phyloP scores from a whole-genome alignment of 2,329 filamentous ascomycete genomes.

The Sarocladium strictum region DNA sequence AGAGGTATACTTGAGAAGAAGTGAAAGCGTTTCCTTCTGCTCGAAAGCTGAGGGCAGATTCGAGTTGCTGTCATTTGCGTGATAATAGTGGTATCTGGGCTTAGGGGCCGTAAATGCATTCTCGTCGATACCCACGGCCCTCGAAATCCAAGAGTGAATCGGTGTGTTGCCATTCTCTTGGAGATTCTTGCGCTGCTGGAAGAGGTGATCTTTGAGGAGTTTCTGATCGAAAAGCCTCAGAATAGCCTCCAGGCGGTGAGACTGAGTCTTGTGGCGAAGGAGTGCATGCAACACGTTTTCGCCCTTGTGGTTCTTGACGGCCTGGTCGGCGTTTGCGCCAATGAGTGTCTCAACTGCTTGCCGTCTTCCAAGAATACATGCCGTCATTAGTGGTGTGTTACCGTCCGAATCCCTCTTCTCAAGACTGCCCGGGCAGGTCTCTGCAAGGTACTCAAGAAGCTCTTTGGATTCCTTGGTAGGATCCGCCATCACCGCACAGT shows the following conservation, averaged over 20 bases:
- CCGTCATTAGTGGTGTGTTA: constrained; percentile 63
- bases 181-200: constrained; percentile 50
- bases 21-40: constrained; percentile 32
- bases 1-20: constrained; percentile 50
- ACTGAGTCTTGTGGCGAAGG: neutral
- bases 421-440: constrained; percentile 54
- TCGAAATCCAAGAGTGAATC: constrained; percentile 52
- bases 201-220: constrained; percentile 47
- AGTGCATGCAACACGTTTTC: constrained; percentile 62
- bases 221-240: constrained; percentile 52
- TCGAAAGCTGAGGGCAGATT: constrained; percentile 10
- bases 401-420: constrained; percentile 54
- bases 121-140: constrained; percentile 17
- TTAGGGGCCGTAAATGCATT: neutral
- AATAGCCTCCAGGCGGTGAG: constrained; percentile 35
- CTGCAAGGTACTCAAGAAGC: constrained; percentile 61
- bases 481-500: constrained; percentile 53
- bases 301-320: constrained; percentile 51
- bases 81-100: constrained; percentile 11
- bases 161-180: constrained; percentile 53
- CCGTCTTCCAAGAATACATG: constrained; percentile 50
- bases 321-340: constrained; percentile 63
- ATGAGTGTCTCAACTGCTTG: constrained; percentile 57
- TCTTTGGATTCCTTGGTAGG: constrained; percentile 35
- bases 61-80: constrained; percentile 12